phyloP scores from a whole-genome alignment of 78 protist species.

The Isochrysis galbana region DNA sequence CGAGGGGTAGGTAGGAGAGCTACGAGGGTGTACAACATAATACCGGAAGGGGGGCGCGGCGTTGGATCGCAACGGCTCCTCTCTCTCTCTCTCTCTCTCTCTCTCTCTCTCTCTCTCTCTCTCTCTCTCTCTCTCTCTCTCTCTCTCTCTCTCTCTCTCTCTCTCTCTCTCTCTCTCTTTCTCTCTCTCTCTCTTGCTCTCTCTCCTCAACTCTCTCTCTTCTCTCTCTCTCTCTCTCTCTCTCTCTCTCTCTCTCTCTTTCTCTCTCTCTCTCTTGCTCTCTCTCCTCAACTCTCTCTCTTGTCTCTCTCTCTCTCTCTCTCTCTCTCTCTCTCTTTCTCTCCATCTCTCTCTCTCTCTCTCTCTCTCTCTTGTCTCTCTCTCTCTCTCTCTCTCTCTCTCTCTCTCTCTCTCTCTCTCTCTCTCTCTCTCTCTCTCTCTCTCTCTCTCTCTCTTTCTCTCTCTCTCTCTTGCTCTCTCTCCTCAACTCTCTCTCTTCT shows the following conservation, averaged over 20 bases:
- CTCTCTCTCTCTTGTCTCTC: not conserved
- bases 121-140: not conserved
- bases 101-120: not conserved
- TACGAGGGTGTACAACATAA: too few species aligned
- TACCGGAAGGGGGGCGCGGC: too few species aligned
- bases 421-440: not conserved
- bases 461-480: not conserved
- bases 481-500: not conserved
- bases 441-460: not conserved
- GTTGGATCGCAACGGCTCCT: too few species aligned
- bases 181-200: not conserved
- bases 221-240: not conserved
- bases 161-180: not conserved
- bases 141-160: not conserved
- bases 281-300: not conserved
- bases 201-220: not conserved
- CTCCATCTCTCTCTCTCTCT: not conserved
- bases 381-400: not conserved
- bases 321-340: not conserved
- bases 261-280: not conserved
- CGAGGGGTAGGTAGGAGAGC: too few species aligned
- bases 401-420: not conserved
- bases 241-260: not conserved
- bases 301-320: not conserved
- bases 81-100: too few species aligned